phyloP scores from a whole-genome alignment of 1,284 basidiomycete genomes.

The Heterobasidion irregulare region DNA sequence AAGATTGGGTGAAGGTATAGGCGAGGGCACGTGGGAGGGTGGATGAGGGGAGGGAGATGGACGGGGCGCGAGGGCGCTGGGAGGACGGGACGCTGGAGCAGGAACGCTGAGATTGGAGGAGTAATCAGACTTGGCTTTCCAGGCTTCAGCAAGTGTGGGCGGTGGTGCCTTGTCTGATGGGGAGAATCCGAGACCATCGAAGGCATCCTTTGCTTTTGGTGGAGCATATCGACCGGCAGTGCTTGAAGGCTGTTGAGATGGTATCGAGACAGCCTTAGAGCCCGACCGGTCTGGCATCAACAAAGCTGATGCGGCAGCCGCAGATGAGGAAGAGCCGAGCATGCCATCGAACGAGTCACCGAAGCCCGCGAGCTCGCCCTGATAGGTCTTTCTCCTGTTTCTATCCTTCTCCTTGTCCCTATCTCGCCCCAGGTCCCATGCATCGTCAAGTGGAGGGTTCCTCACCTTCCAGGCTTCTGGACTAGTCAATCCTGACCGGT shows the following conservation, averaged over 20 bases:
- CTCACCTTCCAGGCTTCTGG: slow-evolving; percentile 23
- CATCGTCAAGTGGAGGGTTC: slow-evolving; percentile 26
- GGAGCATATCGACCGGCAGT: neutral
- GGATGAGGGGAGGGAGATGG: slow-evolving; percentile 24
- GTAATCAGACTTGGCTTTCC: slow-evolving; percentile 59
- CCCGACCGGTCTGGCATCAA: neutral
- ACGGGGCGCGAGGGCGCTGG: slow-evolving; percentile 37
- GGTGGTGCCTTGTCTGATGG: slow-evolving; percentile 33
- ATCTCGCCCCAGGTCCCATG: slow-evolving; percentile 33
- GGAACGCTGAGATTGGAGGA: slow-evolving; percentile 21
- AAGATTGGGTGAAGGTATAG: slow-evolving; percentile 27
- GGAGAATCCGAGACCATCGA: slow-evolving; percentile 61
- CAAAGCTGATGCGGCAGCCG: slow-evolving; percentile 11
- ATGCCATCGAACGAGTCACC: slow-evolving; percentile 36
- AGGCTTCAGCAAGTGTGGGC: slow-evolving; percentile 68
- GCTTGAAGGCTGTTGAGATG: slow-evolving; percentile 4
- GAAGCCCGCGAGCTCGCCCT: slow-evolving; percentile 41
- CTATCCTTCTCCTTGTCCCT: slow-evolving; percentile 13
- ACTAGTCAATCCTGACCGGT: slow-evolving; percentile 25
- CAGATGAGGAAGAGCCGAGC: slow-evolving; percentile 10
- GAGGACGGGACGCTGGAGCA: slow-evolving; percentile 17
- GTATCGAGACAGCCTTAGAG: slow-evolving; percentile 4
- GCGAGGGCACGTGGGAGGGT: slow-evolving; percentile 14
- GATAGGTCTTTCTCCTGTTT: slow-evolving; percentile 18
- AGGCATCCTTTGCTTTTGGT: slow-evolving; percentile 54